phyloP scores from a whole-genome alignment of 805 yeast species.

The Zygoascus flipseniorum region DNA sequence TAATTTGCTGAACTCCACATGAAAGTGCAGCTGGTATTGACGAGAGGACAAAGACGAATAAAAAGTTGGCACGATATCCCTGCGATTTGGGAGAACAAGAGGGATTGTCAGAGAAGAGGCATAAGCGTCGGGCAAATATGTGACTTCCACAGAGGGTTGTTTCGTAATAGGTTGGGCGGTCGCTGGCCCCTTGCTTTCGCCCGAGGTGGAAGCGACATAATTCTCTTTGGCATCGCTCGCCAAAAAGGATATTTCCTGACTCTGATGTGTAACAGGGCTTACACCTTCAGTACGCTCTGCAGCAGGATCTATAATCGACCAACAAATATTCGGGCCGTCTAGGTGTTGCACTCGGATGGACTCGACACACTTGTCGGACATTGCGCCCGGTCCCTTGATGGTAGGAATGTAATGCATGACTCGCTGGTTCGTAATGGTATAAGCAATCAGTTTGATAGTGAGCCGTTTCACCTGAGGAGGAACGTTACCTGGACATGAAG shows the following conservation, averaged over 20 bases:
- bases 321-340: neutral
- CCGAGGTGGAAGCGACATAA: neutral
- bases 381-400: too few species aligned
- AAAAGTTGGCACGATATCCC: slow-evolving; percentile 7
- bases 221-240: neutral
- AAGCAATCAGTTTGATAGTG: neutral
- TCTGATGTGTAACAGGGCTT: neutral
- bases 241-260: neutral
- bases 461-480: neutral
- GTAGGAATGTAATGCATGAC: neutral
- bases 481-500: neutral
- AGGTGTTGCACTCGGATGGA: neutral
- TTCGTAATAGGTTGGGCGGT: neutral
- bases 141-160: neutral
- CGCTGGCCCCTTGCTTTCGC: neutral
- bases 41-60: slow-evolving; percentile 7
- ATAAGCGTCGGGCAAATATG: neutral
- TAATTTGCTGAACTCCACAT: slow-evolving; percentile 1
- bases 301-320: neutral
- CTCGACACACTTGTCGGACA: too few species aligned
- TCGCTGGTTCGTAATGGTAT: neutral
- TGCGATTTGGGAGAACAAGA: neutral
- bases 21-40: slow-evolving; percentile 3
- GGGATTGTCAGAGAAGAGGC: neutral
- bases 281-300: neutral